Base-by-base conservation (phyloP, 768 basidiomycete species). In the Kwoniella botswanensis region DNA sequence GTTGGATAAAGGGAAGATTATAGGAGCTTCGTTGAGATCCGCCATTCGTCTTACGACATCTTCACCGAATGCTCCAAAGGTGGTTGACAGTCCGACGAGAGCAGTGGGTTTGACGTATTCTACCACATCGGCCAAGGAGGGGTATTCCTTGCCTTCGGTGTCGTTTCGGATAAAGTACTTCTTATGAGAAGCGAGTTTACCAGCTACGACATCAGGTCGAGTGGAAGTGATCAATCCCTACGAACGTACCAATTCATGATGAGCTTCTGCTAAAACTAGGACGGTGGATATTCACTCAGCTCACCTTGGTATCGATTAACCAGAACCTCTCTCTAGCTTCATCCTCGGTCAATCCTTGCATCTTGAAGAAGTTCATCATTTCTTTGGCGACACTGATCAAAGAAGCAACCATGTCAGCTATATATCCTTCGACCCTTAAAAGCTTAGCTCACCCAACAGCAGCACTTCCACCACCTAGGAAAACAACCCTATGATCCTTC, bases 1-100 rank as follows among this genome's bases (percentile, higher is more conserved):
- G 85, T 96, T 97, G 24, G 92, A 93, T 11, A 96, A 88, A 42
- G 94, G 92, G 87, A 96, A 96, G 82, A 96, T 88, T 85, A 96
- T 94, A 24, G 94, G 94, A 18, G 71, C 44, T 17, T 63, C 86
- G 83, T 94, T 96, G 77, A 91, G 86, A 35, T 87, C 86, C 18
- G 90, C 88, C 93, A 97, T 94, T 0, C 87, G 85, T 72, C 88
- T 85, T 60, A 96, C 88, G 63, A 92, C 90, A 17, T 87, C 86
- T 53, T 89, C 85, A 60, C 85, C 88, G 85, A 96, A 97, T 1
- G 93, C 91, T 42, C 89, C 90, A 69, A 88, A 88, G 76, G 91
- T 89, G 22, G 94, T 95, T n/a, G 92, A 93, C 35, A 96, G 88
- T 24, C 94, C 94, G 74, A 96, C 87, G 44, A 97, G 87, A 12